phyloP scores from a whole-genome alignment of 1,139 yeast genomes.

The Saccharomyces uvarum region DNA sequence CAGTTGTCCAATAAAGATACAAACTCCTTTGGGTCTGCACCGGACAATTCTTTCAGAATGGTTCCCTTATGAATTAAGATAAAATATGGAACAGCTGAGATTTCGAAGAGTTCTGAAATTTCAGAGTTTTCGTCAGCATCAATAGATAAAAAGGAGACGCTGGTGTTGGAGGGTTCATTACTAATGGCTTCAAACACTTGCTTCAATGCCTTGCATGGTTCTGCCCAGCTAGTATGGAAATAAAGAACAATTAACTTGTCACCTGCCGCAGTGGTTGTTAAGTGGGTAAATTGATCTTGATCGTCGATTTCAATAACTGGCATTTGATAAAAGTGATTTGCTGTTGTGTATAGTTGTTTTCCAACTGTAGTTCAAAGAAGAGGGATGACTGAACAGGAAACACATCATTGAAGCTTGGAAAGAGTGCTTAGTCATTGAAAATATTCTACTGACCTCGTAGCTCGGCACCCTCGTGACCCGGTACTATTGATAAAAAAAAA shows the following conservation, averaged over 20 bases:
- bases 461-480: neutral
- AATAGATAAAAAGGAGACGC: constrained; percentile 55
- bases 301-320: constrained; percentile 66
- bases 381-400: neutral
- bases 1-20: constrained; percentile 62
- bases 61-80: constrained; percentile 78
- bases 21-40: constrained; percentile 94
- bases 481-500: neutral
- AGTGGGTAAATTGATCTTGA: constrained; percentile 77
- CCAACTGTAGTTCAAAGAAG: neutral
- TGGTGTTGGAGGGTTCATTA: constrained; percentile 34
- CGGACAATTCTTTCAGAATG: constrained; percentile 82
- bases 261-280: constrained; percentile 58
- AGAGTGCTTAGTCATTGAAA: neutral
- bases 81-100: constrained; percentile 90
- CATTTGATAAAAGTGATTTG: constrained; percentile 37
- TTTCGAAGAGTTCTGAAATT: constrained; percentile 85
- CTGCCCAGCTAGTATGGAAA: constrained; percentile 96
- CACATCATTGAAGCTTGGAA: neutral
- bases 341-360: neutral
- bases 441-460: neutral
- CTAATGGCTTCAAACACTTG: constrained; percentile 39
- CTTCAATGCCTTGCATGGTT: constrained; percentile 61
- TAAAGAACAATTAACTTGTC: constrained; percentile 68
- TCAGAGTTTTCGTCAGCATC: constrained; percentile 89